Conservation (phyloP, 176 grass and related monocot genomes). For the Saccharum officinarum region DNA sequence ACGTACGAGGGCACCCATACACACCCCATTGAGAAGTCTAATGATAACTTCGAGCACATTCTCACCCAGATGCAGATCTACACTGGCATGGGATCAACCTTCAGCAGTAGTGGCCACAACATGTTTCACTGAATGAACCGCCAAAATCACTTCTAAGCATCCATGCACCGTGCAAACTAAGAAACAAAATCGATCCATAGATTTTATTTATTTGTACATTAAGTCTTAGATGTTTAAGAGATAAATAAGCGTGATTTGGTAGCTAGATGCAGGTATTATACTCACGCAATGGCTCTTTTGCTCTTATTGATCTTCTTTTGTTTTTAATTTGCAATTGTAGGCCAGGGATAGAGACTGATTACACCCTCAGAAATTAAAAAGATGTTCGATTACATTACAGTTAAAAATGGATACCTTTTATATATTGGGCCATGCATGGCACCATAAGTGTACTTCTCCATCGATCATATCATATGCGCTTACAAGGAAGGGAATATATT, state of each 20-base stretch:
- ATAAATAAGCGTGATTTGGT: conserved; percentile 26
- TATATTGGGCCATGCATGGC: too few relatives aligned
- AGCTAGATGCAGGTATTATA: conserved; percentile 1
- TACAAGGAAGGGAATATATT: not conserved
- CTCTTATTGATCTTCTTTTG: not conserved
- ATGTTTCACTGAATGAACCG: conserved; percentile 24
- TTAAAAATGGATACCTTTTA: not conserved
- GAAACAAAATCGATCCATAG: not conserved
- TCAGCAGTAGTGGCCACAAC: conserved; percentile 13
- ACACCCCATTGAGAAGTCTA: conserved; percentile 86
- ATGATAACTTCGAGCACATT: conserved; percentile 91
- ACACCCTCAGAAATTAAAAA: not conserved
- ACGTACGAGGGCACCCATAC: conserved; percentile 86
- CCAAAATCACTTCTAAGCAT: not conserved
- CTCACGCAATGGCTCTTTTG: not conserved
- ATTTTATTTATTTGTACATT: conserved; percentile 44
- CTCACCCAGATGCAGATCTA: conserved; percentile 90
- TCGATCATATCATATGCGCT: not conserved
- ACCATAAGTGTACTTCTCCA: not conserved
- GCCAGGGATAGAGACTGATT: not conserved
- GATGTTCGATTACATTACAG: not conserved
- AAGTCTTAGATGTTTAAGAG: conserved; percentile 6
- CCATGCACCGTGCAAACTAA: not conserved
- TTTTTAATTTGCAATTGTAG: not conserved
- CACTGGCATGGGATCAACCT: conserved; percentile 33